A percentile compares a stretch with the other conserved stretches of the same genome.
Conservation (phyloP, 192 early-diverging fungal genomes). For the Gonapodya prolifera region DNA sequence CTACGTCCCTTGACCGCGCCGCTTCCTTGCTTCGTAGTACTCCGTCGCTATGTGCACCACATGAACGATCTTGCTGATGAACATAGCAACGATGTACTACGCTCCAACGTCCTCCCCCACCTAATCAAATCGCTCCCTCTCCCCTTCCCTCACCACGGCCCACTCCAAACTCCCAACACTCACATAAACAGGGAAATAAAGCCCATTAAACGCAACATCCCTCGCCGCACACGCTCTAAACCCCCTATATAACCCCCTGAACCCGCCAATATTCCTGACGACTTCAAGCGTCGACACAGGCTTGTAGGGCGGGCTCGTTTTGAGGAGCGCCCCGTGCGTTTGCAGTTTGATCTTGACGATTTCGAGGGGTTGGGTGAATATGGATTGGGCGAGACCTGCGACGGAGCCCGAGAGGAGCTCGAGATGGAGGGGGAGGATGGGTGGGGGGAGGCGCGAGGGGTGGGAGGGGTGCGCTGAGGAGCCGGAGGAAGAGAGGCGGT, state of each 20-base stretch:
- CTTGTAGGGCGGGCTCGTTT: not conserved
- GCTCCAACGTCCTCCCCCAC: not conserved
- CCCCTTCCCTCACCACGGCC: too few species aligned
- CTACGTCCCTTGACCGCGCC: too few species aligned
- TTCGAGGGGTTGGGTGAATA: slow-evolving; percentile 96
- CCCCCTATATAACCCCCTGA: not conserved
- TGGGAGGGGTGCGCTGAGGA: too few species aligned
- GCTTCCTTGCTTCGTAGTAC: too few species aligned
- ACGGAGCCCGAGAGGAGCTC: not conserved
- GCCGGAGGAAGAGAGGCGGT: not conserved
- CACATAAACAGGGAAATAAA: not conserved
- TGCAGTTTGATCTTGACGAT: slow-evolving; percentile 99
- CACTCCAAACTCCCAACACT: not conserved
- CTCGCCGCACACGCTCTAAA: not conserved
- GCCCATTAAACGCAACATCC: not conserved
- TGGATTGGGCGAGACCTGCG: not conserved
- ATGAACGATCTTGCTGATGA: too few species aligned
- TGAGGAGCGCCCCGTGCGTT: slow-evolving; percentile 1
- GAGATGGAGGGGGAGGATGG: not conserved
- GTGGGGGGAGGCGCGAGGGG: not conserved
- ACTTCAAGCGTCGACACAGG: not conserved
- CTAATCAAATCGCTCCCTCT: too few species aligned
- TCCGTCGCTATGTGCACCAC: too few species aligned
- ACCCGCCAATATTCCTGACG: not conserved
- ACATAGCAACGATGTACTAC: not conserved